Evolutionary conservation across 2,329 filamentous ascomycete species (phyloP).

Genomic region (Chaetothyriales sp.): DNA sequence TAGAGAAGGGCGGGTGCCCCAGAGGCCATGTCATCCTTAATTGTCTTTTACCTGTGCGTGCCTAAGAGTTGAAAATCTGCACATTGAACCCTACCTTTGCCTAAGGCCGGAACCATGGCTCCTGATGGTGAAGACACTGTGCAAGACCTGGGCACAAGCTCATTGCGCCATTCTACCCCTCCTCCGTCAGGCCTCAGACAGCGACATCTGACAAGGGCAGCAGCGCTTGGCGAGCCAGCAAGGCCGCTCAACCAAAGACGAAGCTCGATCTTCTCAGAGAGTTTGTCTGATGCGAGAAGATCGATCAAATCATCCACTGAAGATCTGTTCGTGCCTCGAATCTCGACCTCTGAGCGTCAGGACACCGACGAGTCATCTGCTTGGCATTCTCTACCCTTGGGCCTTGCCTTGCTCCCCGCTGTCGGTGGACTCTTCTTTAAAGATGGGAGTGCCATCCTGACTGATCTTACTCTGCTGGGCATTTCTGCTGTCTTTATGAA

Average conservation of each 20-base stretch:
- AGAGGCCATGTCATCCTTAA: not conserved
- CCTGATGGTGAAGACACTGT: not conserved
- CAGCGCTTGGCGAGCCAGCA: conserved; percentile 24
- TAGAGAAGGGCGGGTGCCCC: not conserved
- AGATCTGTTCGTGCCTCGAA: conserved; percentile 48
- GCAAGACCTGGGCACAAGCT: not conserved
- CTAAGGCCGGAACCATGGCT: not conserved
- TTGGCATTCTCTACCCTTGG: conserved; percentile 68
- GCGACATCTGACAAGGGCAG: conserved; percentile 22
- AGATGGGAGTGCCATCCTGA: conserved; percentile 68
- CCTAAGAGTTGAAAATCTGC: not conserved
- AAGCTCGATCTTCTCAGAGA: conserved; percentile 66
- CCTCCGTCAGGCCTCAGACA: conserved; percentile 22
- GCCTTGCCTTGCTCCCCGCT: conserved; percentile 70
- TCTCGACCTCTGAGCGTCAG: conserved; percentile 22
- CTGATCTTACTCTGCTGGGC: conserved; percentile 66
- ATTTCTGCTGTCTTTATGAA: conserved; percentile 77
- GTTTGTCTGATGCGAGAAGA: conserved; percentile 50
- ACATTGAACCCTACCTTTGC: not conserved
- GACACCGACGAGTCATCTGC: conserved; percentile 42
- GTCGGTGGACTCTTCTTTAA: conserved; percentile 72
- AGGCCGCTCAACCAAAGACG: conserved; percentile 37
- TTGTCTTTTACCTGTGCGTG: not conserved
- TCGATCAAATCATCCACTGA: conserved; percentile 52
- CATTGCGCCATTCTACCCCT: conserved; percentile 11